Base-by-base conservation (phyloP, 129 eudicot species). In the Chrysanthemum makinoi region DNA sequence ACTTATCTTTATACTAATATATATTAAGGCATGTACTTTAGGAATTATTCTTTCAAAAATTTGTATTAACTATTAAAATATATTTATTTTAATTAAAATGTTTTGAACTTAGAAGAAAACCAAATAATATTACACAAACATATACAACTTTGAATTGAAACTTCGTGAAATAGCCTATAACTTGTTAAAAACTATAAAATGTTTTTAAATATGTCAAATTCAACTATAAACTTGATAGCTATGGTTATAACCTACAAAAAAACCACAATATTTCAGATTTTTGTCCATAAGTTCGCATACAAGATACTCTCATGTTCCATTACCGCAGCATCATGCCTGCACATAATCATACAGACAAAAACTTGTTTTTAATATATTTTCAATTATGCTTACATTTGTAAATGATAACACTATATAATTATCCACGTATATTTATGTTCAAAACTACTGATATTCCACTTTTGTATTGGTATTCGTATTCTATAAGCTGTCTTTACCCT, bases 231-330 rank as follows among this genome's bases (percentile, higher is more conserved):
- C 16, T 22, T 20, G 1, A 59, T 9, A 59, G 12, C 4, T 3
- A 24, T 30, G 35, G 35, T 30, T 9, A 19, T 22, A 24, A 22
- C 7, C 18, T 3, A 14, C 1, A 59, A 22, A 59, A 10, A 15
- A 59, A 59, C 35, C 35, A 30, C 35, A 30, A 30, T 5, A 30
- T 30, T 30, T 30, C 4, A 30, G 35, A 30, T 30, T 3, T 22
- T 60, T 24, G 44, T 59, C 43, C 17, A 11, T 59, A 59, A 10
- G 55, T 50, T 20, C n/a, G n/a, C 19, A 20, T 19, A 12, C 14
- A 26, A 60, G 65, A 60, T 60, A 7, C 65, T 24, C 65, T 24
- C 65, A 60, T 60, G 65, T 60, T 24, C 13, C 65, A 60, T 60
- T 60, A 33, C 44, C 14, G 16, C 65, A 30, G 35, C 35, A 9